Conservation (phyloP, 2,329 filamentous ascomycete genomes). For the Nothopassalora personata region DNA sequence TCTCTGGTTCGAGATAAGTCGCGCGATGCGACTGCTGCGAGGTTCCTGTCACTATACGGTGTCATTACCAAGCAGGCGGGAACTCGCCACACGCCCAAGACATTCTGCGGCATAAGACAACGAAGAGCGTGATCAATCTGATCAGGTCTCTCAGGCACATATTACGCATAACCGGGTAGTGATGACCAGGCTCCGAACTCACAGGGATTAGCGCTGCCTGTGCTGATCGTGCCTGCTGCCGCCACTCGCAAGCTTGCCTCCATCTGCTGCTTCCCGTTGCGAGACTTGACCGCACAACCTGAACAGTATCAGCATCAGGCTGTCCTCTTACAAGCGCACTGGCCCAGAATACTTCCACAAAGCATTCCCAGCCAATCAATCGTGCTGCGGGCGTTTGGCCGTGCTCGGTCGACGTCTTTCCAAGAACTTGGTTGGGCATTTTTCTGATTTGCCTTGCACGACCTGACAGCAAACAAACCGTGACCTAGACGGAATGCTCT, state of each 20-base stretch:
- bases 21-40: not conserved
- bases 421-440: constrained; percentile 8
- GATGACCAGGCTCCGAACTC: not conserved
- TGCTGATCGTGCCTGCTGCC: not conserved
- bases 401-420: constrained; percentile 10
- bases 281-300: constrained; percentile 11
- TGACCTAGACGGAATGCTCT: not conserved
- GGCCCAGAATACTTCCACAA: constrained; percentile 5
- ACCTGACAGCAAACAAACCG: constrained; percentile 16
- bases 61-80: not conserved
- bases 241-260: not conserved
- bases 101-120: not conserved
- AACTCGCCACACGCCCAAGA: not conserved
- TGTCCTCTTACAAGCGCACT: constrained; percentile 10
- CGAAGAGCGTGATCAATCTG: not conserved
- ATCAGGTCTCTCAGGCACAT: not conserved
- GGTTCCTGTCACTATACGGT: not conserved
- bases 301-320: constrained; percentile 5
- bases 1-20: not conserved
- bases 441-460: constrained; percentile 11
- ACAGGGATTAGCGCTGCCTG: not conserved
- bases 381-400: constrained; percentile 1
- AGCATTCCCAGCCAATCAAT: constrained; percentile 8
- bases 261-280: constrained; percentile 5
- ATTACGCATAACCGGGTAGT: constrained; percentile 4